Evolutionary conservation across 2,329 filamentous ascomycete genomes (phyloP).

Genomic region (Apiospora sp.): DNA sequence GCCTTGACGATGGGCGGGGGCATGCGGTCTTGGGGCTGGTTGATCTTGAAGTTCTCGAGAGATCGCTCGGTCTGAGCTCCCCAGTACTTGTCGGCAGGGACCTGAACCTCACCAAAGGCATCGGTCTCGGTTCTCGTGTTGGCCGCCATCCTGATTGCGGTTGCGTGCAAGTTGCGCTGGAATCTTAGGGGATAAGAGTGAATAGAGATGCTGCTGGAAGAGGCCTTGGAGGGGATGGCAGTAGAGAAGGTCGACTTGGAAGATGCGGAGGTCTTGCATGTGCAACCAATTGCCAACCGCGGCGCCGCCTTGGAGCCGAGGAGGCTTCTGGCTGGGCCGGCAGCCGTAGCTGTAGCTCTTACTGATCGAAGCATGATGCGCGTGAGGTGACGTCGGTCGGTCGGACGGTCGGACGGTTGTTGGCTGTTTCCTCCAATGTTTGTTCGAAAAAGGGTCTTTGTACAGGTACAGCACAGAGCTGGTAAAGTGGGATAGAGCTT

Average conservation of each 20-base stretch:
- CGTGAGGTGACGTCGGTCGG: constrained; percentile 20
- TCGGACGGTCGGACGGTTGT: not conserved
- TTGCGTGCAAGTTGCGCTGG: constrained; percentile 52
- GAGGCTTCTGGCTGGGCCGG: constrained; percentile 41
- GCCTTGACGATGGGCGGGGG: constrained; percentile 90
- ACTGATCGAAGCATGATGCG: constrained; percentile 47
- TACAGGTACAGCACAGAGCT: constrained; percentile 8
- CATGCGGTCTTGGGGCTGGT: constrained; percentile 99
- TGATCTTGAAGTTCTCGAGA: constrained; percentile 98
- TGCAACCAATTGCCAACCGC: constrained; percentile 41
- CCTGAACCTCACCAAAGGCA: constrained; percentile 97
- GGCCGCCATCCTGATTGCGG: constrained; percentile 57
- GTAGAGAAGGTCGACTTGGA: constrained; percentile 34
- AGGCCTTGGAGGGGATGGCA: constrained; percentile 29
- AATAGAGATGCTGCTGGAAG: constrained; percentile 24
- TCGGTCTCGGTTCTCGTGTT: constrained; percentile 87
- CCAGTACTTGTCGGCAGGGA: constrained; percentile 95
- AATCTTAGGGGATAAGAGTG: constrained; percentile 39
- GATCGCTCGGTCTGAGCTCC: constrained; percentile 97
- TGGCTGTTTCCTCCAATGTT: constrained; percentile 14
- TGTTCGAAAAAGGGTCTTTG: not conserved
- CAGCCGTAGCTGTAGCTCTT: constrained; percentile 40
- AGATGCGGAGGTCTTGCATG: constrained; percentile 40
- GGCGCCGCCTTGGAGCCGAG: constrained; percentile 44
- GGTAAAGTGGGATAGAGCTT: constrained; percentile 6